These are phyloP conservation scores for Grosmannia huntii DNA, from an alignment of 2,329 filamentous ascomycete genomes.

Conservation along the genomic window DNA sequence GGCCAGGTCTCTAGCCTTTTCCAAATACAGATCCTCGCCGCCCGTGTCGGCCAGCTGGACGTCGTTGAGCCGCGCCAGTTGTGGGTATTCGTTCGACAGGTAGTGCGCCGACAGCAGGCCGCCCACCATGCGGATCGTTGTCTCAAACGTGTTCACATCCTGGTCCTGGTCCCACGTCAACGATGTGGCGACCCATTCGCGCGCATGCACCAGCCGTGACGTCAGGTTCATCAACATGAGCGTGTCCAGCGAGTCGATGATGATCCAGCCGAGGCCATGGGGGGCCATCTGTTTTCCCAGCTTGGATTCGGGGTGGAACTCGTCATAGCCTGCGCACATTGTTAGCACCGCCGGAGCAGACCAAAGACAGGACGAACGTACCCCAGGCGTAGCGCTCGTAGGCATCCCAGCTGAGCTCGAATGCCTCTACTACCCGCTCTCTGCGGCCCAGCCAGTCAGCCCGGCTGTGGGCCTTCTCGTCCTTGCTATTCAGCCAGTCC, in stretches of 20 bases:
- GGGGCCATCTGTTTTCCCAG: conserved; percentile 72
- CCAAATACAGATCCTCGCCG: conserved; percentile 85
- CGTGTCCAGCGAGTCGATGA: conserved; percentile 89
- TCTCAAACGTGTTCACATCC: conserved; percentile 96
- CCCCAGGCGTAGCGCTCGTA: conserved; percentile 94
- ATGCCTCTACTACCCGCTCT: conserved; percentile 76
- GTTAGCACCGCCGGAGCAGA: not conserved
- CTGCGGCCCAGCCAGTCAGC: conserved; percentile 68
- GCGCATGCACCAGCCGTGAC: conserved; percentile 66
- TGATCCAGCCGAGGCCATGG: conserved; percentile 92
- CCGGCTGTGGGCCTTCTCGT: conserved; percentile 29
- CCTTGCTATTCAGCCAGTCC: conserved; percentile 37
- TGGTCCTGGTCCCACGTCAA: conserved; percentile 84
- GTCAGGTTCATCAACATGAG: conserved; percentile 98
- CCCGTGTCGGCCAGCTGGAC: conserved; percentile 54
- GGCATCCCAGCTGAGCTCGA: conserved; percentile 81
- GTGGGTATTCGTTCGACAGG: conserved; percentile 69
- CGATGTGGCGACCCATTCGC: conserved; percentile 74
- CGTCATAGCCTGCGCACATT: conserved; percentile 54
- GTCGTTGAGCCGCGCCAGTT: conserved; percentile 61
- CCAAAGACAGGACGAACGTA: conserved; percentile 28
- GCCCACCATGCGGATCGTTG: conserved; percentile 93
- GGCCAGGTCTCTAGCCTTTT: conserved; percentile 88
- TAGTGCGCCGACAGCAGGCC: conserved; percentile 90
- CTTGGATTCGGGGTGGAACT: conserved; percentile 75